Conservation (phyloP, 257 asterid genomes). For the Jacaranda copaia region DNA sequence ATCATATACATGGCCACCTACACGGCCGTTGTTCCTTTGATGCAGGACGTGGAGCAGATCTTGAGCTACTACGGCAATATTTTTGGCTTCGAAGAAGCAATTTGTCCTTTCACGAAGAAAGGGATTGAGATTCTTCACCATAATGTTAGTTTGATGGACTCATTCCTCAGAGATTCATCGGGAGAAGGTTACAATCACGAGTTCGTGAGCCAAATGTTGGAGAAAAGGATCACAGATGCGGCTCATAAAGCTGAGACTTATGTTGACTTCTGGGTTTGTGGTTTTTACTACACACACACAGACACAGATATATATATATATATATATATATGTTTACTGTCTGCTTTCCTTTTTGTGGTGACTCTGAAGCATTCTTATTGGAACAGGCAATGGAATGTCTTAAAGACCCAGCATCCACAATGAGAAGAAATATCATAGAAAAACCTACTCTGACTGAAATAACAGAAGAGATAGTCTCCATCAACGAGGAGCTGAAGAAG, state of each 20-base stretch:
- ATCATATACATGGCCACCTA: background rate
- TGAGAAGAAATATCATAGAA: background rate
- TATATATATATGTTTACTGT: no score
- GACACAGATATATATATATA: no score
- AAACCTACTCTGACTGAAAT: background rate
- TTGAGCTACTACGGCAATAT: no score
- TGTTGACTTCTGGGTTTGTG: background rate
- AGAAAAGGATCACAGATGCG: background rate
- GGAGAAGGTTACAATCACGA: background rate
- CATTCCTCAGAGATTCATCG: background rate
- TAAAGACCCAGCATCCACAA: background rate
- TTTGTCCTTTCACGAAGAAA: background rate
- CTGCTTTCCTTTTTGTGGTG: background rate
- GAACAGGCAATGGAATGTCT: background rate
- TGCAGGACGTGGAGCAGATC: background rate
- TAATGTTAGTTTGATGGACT: background rate
- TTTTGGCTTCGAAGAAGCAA: background rate
- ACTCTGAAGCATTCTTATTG: background rate
- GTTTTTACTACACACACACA: no score
- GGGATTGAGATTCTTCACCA: background rate
- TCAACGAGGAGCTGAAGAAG: conserved; percentile 7
- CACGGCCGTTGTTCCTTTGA: background rate
- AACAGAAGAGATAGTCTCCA: background rate
- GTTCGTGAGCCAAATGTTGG: background rate
- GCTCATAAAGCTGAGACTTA: background rate